A percentile compares a stretch with the other conserved stretches of the same genome.
Conservation (phyloP, 2,329 filamentous ascomycete genomes). For the Metarhizium humberi region DNA sequence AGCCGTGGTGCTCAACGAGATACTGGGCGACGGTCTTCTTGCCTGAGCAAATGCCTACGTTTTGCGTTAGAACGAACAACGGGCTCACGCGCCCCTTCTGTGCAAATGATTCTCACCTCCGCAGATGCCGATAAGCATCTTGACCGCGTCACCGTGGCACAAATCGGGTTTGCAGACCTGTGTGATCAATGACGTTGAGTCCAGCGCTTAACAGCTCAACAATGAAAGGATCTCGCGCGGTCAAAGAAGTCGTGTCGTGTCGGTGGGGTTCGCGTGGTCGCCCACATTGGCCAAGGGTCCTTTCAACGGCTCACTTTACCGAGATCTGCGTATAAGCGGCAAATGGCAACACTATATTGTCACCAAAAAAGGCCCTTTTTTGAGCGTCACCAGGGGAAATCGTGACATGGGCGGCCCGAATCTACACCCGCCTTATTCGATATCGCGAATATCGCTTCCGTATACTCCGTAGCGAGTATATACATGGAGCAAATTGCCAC, state of each 20-base stretch:
- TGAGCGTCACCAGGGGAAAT: neutral
- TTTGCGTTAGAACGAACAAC: slow-evolving; percentile 5
- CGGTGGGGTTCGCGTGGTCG: slow-evolving; percentile 5
- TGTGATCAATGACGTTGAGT: neutral
- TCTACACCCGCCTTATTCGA: neutral
- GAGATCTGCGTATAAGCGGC: neutral
- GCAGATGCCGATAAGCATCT: slow-evolving; percentile 70
- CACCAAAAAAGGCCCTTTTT: neutral
- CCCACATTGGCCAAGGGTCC: neutral
- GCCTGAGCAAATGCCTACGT: slow-evolving; percentile 78
- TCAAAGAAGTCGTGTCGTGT: slow-evolving; percentile 2
- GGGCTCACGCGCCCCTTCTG: neutral
- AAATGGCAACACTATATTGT: neutral
- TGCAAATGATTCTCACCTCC: slow-evolving; percentile 43
- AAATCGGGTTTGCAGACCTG: neutral
- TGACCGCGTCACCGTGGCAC: slow-evolving; percentile 7
- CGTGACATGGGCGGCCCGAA: neutral
- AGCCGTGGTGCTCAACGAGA: slow-evolving; percentile 74
- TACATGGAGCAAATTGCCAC: no score
- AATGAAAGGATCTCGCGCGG: neutral
- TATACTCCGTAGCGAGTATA: no score
- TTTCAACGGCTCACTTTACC: neutral
- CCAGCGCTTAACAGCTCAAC: neutral
- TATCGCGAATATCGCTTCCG: no score
- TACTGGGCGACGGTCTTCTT: slow-evolving; percentile 87